These are phyloP conservation scores for Skeletonema potamos DNA, from an alignment of 108 stramenopile species.

Conservation along the genomic window DNA sequence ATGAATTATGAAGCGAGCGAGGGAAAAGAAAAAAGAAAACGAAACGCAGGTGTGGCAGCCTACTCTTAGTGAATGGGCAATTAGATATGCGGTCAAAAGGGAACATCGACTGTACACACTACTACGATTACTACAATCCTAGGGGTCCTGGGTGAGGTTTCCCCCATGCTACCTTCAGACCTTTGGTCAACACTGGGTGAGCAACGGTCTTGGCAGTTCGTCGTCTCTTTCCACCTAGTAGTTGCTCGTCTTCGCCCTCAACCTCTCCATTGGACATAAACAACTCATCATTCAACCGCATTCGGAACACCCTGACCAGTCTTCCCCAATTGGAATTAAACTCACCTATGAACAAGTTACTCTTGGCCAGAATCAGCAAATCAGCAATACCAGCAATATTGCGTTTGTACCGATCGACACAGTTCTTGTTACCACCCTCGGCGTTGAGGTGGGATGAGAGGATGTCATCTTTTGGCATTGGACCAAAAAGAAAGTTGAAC, in stretches of 20 bases:
- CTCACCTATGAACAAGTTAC: conserved; percentile 23
- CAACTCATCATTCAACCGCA: conserved; percentile 3
- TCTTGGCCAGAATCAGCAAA: conserved; percentile 28
- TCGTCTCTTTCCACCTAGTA: not conserved
- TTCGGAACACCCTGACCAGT: conserved; percentile 14
- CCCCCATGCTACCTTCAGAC: not conserved
- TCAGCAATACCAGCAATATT: conserved; percentile 42
- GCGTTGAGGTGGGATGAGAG: conserved; percentile 12
- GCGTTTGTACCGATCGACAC: conserved; percentile 25
- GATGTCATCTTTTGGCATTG: not conserved
- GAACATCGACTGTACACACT: too few relatives aligned
- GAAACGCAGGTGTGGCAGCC: too few relatives aligned
- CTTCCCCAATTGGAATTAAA: conserved; percentile 41
- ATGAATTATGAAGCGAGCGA: too few relatives aligned
- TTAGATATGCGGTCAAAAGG: too few relatives aligned
- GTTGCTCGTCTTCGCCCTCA: not conserved
- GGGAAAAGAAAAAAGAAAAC: too few relatives aligned
- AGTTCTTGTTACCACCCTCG: conserved; percentile 7
- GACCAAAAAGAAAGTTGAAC: conserved; percentile 31
- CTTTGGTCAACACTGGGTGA: conserved; percentile 4
- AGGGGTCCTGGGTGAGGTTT: not conserved
- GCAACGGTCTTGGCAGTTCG: not conserved
- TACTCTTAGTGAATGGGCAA: too few relatives aligned
- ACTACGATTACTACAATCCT: not conserved
- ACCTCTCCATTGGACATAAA: not conserved